Evolutionary conservation across 176 grass and related monocot genomes (phyloP).

Genomic region (Oryza punctata): DNA sequence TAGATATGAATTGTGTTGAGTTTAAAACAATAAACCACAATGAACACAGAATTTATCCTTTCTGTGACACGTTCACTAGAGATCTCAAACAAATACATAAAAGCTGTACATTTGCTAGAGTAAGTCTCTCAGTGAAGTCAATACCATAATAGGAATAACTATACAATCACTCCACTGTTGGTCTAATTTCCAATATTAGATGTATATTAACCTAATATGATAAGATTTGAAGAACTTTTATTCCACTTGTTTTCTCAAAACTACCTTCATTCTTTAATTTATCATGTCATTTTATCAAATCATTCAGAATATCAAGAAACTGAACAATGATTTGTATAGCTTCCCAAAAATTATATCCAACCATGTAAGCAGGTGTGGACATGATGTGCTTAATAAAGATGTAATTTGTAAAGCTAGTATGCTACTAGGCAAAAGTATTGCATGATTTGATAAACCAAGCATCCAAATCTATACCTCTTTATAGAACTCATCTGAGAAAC

Average conservation of each 20-base stretch:
- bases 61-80: neutral
- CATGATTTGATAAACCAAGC: conserved; percentile 9
- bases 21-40: conserved; percentile 28
- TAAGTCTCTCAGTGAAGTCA: neutral
- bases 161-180: conserved; percentile 10
- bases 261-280: neutral
- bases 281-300: conserved; percentile 1
- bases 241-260: neutral
- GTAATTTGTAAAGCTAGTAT: neutral
- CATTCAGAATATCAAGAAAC: neutral
- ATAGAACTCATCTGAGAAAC: conserved; percentile 93
- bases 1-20: neutral
- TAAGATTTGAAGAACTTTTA: neutral
- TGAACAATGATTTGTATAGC: neutral
- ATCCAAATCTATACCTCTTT: conserved; percentile 70
- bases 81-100: conserved; percentile 19
- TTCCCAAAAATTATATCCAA: neutral
- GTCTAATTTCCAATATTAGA: neutral
- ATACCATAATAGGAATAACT: neutral
- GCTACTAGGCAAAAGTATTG: conserved; percentile 7
- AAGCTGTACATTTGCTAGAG: neutral
- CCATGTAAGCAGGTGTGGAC: neutral
- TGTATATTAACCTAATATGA: neutral
- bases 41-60: conserved; percentile 10
- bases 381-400: conserved; percentile 17